Evolutionary conservation across 1,284 basidiomycete genomes (phyloP), one percentile per base, ranked within the genome.

Genomic region (Cryptococcus sp.): DNA sequence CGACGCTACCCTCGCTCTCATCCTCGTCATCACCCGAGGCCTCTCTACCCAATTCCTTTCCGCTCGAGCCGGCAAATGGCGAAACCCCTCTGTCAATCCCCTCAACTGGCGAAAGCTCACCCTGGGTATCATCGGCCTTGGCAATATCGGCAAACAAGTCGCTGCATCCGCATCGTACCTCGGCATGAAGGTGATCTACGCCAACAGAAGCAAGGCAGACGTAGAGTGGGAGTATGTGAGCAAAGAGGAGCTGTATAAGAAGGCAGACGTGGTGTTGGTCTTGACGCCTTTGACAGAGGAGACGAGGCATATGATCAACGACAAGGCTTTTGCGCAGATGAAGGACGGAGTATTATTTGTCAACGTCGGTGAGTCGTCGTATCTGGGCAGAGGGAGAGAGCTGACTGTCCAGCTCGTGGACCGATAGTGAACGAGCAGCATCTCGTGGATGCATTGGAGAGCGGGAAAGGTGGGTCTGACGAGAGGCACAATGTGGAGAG

Each of bases 1-100:
- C 2, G 65, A 69, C 40, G 58, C 60, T 5, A 59, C 63, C 4
- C 36, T 62, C 11, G 51, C 51, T 25, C 50, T 69, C 36, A 58
- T 62, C 18, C 52, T 69, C 1, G 47, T 50, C 4, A 56, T 56
- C 6, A 57, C 61, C 47, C 46, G 61, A 22, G 61, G 59, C 0
- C 19, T 60, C 16, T 56, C 53, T 0, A 46, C 53, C 16, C 47
- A 57, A 31, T 56, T 59, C 38, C 31, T 43, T 6, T 54, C 57
- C 9, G 53, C 54, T 2, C 46, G 56, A 43, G 40, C 41, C 7
- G 58, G 60, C 4, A 53, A 51, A 28, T 63, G 56, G 53, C 32
- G 52, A 22, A 49, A 58, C 34, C 14, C 33, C 6, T 39, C 46
- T 11, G 49, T 56, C n/a, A 42, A 33, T 23, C 51, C 58, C 6